phyloP scores from a whole-genome alignment of 164 flowering plant species.

The Umbellularia californica region DNA sequence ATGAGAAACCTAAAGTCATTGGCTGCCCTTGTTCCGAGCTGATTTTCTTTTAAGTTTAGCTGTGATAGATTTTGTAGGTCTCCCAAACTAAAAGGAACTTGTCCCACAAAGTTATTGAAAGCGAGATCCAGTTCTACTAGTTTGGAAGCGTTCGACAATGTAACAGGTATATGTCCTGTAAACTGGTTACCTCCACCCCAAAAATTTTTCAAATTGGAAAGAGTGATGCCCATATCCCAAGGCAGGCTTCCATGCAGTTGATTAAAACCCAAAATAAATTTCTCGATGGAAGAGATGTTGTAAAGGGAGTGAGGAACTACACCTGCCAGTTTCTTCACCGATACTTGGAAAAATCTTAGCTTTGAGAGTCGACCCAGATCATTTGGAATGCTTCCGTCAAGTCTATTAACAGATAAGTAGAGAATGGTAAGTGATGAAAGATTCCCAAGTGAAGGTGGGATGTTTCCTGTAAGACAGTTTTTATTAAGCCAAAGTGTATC shows the following conservation, averaged over 20 bases:
- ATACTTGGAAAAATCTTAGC: too few species aligned
- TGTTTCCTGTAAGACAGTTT: constrained; percentile 29
- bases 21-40: not conserved
- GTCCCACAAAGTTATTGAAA: not conserved
- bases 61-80: not conserved
- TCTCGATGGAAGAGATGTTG: too few species aligned
- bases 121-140: not conserved
- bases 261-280: constrained; percentile 14
- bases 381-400: too few species aligned
- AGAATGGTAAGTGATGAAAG: constrained; percentile 23
- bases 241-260: constrained; percentile 1
- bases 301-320: too few species aligned
- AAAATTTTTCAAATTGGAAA: not conserved
- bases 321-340: too few species aligned
- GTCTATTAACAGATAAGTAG: too few species aligned
- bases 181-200: not conserved
- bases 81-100: not conserved
- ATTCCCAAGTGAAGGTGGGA: constrained; percentile 25
- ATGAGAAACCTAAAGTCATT: not conserved
- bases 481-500: constrained; percentile 17
- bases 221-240: not conserved
- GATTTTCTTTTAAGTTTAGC: not conserved
- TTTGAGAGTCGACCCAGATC: too few species aligned
- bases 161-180: not conserved
- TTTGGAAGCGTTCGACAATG: not conserved